phyloP scores from a whole-genome alignment of 768 basidiomycete genomes.

The Panellus pusillus region DNA sequence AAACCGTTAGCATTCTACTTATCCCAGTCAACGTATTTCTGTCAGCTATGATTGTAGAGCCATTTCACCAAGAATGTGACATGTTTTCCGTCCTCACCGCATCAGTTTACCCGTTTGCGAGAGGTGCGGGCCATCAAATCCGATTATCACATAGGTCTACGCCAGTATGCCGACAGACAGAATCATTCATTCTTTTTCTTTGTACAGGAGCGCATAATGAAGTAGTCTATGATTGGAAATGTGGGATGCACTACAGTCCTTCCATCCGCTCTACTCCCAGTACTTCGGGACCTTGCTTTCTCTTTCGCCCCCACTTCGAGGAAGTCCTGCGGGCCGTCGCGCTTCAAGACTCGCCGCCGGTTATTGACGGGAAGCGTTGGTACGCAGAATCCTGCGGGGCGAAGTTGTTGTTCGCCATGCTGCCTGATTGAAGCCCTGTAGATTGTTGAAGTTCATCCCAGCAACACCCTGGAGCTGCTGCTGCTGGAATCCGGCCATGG shows the following conservation, averaged over 20 bases:
- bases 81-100: too few relatives aligned
- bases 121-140: too few relatives aligned
- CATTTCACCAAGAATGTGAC: too few relatives aligned
- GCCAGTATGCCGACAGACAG: too few relatives aligned
- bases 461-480: conserved; percentile 49
- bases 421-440: conserved; percentile 38
- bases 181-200: too few relatives aligned
- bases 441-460: conserved; percentile 39
- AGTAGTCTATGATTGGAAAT: not conserved
- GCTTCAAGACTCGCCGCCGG: conserved; percentile 72
- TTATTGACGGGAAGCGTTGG: conserved; percentile 84
- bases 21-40: too few relatives aligned
- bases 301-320: conserved; percentile 67
- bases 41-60: too few relatives aligned
- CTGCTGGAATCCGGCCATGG: conserved; percentile 59
- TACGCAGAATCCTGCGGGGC: conserved; percentile 80
- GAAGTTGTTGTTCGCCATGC: conserved; percentile 46
- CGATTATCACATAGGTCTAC: too few relatives aligned
- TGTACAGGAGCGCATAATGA: too few relatives aligned
- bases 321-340: conserved; percentile 84
- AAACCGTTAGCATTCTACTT: too few relatives aligned
- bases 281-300: conserved; percentile 70
- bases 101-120: too few relatives aligned
- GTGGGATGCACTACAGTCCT: not conserved
- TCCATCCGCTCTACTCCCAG: conserved; percentile 58